These are phyloP conservation scores for Zygoascus ofunaensis DNA, from an alignment of 805 yeast species.

Conservation along the genomic window DNA sequence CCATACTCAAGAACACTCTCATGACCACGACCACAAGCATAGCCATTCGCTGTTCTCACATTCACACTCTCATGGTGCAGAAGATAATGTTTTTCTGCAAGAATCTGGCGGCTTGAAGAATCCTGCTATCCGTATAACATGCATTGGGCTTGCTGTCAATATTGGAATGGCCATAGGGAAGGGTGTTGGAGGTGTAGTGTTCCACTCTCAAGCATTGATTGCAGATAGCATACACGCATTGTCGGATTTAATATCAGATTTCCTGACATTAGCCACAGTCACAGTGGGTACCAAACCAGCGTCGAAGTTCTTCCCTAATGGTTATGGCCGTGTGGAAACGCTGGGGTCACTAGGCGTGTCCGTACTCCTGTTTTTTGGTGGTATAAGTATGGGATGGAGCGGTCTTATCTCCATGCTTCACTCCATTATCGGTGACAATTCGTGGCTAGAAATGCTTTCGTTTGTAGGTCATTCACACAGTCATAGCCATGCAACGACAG, in stretches of 20 bases:
- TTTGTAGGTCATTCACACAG: conserved; percentile 44
- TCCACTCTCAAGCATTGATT: conserved; percentile 87
- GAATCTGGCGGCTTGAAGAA: conserved; percentile 38
- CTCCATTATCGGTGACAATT: conserved; percentile 16
- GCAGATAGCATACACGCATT: conserved; percentile 95
- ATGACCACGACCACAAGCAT: conserved; percentile 10
- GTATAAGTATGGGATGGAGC: conserved; percentile 84
- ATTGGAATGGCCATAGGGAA: conserved; percentile 80
- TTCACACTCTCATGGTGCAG: conserved; percentile 16
- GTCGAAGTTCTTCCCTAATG: conserved; percentile 59
- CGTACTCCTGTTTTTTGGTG: conserved; percentile 74
- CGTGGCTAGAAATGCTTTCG: conserved; percentile 20
- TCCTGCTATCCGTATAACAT: conserved; percentile 88
- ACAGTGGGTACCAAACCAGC: conserved; percentile 59
- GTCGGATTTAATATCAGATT: conserved; percentile 82
- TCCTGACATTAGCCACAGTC: conserved; percentile 82
- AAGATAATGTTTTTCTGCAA: conserved; percentile 16
- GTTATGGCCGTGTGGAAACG: conserved; percentile 89
- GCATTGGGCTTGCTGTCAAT: conserved; percentile 81
- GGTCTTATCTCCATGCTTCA: conserved; percentile 49
- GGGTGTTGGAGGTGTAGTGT: conserved; percentile 79
- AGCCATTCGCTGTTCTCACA: conserved; percentile 11
- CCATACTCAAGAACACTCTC: not conserved
- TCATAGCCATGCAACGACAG: conserved; percentile 28
- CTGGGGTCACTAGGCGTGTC: conserved; percentile 87